Conservation (phyloP, 345 rosid species). For the Populus tremula region DNA sequence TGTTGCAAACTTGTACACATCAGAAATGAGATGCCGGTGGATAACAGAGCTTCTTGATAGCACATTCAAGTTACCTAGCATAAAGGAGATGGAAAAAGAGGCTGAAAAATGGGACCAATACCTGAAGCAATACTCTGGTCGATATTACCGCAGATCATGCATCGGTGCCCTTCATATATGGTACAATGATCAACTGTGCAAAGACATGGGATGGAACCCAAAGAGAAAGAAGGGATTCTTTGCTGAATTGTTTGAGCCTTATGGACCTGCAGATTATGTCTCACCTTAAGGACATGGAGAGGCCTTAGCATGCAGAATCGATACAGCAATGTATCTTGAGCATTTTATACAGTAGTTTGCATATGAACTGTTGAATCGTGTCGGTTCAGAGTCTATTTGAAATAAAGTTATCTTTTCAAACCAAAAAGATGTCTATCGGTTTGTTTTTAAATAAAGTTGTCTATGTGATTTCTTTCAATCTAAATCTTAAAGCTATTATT, state of each 20-base stretch:
- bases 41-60: slow-evolving; percentile 36
- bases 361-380: background rate
- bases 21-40: slow-evolving; percentile 44
- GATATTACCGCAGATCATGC: background rate
- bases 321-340: background rate
- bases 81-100: background rate
- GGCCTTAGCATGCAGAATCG: background rate
- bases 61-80: slow-evolving; percentile 3
- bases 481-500: too few species aligned
- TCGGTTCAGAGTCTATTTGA: too few species aligned
- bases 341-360: background rate
- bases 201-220: slow-evolving; percentile 28
- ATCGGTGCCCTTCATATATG: slow-evolving; percentile 6
- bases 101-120: background rate
- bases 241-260: slow-evolving; percentile 40
- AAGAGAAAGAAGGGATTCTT: slow-evolving; percentile 34
- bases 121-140: background rate
- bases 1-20: slow-evolving; percentile 33
- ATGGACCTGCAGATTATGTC: slow-evolving; percentile 39
- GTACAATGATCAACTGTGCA: background rate
- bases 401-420: background rate
- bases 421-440: background rate
- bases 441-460: too few species aligned
- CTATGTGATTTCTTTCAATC: too few species aligned
- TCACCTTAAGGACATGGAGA: slow-evolving; percentile 10